Evolutionary conservation across 768 basidiomycete species (phyloP).

Genomic region (Hebeloma cylindrosporum): DNA sequence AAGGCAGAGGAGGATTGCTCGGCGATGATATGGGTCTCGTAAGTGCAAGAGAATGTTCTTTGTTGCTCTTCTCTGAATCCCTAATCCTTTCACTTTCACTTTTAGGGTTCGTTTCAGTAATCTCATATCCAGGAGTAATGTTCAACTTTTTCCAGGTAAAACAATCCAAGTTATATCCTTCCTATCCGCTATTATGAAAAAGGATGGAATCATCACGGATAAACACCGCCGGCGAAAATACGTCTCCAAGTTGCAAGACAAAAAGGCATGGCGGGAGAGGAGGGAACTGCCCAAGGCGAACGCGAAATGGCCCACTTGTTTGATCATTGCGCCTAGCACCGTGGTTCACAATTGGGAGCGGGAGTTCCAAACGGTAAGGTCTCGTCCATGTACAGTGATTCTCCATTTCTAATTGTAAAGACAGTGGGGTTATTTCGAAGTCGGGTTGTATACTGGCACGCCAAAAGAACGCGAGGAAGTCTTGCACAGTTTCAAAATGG

Average conservation of each 20-base stretch:
- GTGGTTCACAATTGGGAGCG: constrained; percentile 89
- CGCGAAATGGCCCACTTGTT: constrained; percentile 78
- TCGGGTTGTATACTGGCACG: constrained; percentile 64
- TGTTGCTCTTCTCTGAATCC: neutral
- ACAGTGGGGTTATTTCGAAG: constrained; percentile 95
- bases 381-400: neutral
- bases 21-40: constrained; percentile 97
- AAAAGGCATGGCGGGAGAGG: constrained; percentile 48
- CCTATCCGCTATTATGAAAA: constrained; percentile 89
- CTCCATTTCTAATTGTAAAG: neutral
- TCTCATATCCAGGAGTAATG: neutral
- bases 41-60: too few relatives aligned
- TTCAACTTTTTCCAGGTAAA: constrained; percentile 56
- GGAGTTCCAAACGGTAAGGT: constrained; percentile 74
- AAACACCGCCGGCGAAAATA: constrained; percentile 61
- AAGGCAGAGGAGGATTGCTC: constrained; percentile 74
- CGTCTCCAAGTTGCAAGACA: constrained; percentile 67
- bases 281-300: constrained; percentile 65
- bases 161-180: constrained; percentile 93
- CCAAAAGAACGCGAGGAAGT: constrained; percentile 54
- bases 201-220: constrained; percentile 66
- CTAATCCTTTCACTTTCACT: neutral
- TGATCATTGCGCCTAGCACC: constrained; percentile 85
- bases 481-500: constrained; percentile 72
- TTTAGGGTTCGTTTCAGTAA: constrained; percentile 9